Base-by-base conservation (phyloP, 192 early-diverging fungal species). In the Mycoemilia scoparia region DNA sequence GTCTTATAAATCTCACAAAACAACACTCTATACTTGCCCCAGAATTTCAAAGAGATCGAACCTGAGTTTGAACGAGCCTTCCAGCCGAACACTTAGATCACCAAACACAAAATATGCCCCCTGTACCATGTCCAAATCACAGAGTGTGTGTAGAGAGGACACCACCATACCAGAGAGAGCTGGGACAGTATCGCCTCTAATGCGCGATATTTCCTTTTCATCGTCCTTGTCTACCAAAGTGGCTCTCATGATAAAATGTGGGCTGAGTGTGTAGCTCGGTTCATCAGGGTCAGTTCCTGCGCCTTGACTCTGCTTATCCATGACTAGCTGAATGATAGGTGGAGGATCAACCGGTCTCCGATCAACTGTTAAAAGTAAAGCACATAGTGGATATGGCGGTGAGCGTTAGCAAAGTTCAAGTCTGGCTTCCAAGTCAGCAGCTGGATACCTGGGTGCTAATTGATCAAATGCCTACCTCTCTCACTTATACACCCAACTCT, bases 51-150 rank as follows among this genome's bases (percentile, higher is more conserved):
- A 96, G 8, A 96, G 56, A 39, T 79, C 77, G 36, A 91, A 76
- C 61, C 66, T 73, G 12, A 87, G 63, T 6, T 80, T 64, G 40
- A 78, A 85, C 10, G 52, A 52, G 37, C 90, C 90, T 43, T 91
- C 87, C 73, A 87, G 82, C 15, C 90, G 59, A 11, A 91, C 83
- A 7, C 80, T 82, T 17, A 96, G 53, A 41, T 96, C 90, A 28
- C 86, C 82, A 51, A 91, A 96, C 14, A 95, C 89, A 72, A 95
- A 95, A 51, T 86, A 90, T 0, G 82, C 87, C 10, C 86, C 86
- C 43, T 83, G 80, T 7, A 21, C 26, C 39, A 73, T 70, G 36
- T 81, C 79, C n/a, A 72, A 66, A 43, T 91, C 90, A 31, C 84
- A 82, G 33, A 96, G 61, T 2, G 79, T 73, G 43, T 88, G 82